phyloP scores from a whole-genome alignment of 768 basidiomycete species.

The Suillus spraguei region DNA sequence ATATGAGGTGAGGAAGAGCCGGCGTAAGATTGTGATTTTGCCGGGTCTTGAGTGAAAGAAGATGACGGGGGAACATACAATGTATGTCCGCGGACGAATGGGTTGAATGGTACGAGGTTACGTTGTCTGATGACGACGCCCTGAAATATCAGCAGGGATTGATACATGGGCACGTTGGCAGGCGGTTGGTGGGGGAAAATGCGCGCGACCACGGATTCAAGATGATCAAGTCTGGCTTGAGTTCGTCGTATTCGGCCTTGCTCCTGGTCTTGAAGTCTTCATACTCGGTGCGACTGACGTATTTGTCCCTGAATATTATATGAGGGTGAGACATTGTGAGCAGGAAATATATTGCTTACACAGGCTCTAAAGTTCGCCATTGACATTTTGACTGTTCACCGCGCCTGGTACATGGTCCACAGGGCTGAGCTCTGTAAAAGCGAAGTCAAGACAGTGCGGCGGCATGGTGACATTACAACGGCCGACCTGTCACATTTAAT shows the following conservation, averaged over 20 bases:
- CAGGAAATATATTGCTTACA: slow-evolving; percentile 48
- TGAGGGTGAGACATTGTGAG: slow-evolving; percentile 16
- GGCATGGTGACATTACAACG: slow-evolving; percentile 16
- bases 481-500: slow-evolving; percentile 82
- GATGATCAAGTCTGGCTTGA: slow-evolving; percentile 65
- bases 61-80: slow-evolving; percentile 27
- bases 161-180: slow-evolving; percentile 33
- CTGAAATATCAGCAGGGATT: slow-evolving; percentile 33
- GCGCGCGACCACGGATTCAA: slow-evolving; percentile 57
- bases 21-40: slow-evolving; percentile 30
- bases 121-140: slow-evolving; percentile 25
- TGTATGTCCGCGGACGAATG: slow-evolving; percentile 29
- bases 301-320: slow-evolving; percentile 62
- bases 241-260: slow-evolving; percentile 46
- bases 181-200: slow-evolving; percentile 32
- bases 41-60: slow-evolving; percentile 29
- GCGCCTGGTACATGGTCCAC: slow-evolving; percentile 77
- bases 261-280: slow-evolving; percentile 68
- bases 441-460: slow-evolving; percentile 24
- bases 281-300: slow-evolving; percentile 75
- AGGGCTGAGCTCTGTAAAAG: slow-evolving; percentile 67
- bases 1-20: slow-evolving; percentile 28
- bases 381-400: slow-evolving; percentile 81
- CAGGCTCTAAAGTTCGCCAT: slow-evolving; percentile 82
- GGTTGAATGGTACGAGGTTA: slow-evolving; percentile 28